Evolutionary conservation across 805 yeast species (phyloP).

Genomic region (Candida odintsovae): DNA sequence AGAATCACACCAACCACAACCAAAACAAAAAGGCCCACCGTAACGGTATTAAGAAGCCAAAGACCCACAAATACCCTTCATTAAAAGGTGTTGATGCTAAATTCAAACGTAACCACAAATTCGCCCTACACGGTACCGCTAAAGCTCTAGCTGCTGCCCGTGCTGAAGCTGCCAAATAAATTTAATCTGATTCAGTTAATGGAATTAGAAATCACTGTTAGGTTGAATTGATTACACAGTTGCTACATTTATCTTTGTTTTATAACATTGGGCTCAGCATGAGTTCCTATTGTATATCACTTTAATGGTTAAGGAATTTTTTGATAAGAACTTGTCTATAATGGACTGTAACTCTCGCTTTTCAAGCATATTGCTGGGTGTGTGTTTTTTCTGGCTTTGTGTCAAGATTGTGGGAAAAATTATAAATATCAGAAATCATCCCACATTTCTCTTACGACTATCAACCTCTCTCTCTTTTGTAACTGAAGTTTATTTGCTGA

Average conservation of each 20-base stretch:
- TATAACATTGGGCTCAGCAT: background rate
- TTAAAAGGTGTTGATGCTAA: conserved; percentile 98
- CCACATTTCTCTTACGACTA: background rate
- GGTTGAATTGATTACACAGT: background rate
- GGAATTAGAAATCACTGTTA: background rate
- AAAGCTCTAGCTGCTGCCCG: conserved; percentile 84
- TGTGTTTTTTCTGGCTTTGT: background rate
- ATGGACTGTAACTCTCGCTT: too few relatives aligned
- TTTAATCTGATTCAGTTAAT: background rate
- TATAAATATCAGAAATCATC: background rate
- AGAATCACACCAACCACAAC: conserved; percentile 99
- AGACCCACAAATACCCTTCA: conserved; percentile 96
- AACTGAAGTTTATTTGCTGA: background rate
- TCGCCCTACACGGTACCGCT: conserved; percentile 96
- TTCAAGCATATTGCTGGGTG: too few relatives aligned
- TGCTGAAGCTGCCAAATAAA: conserved; percentile 35
- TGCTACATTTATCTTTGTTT: background rate
- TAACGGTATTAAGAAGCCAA: conserved; percentile 99
- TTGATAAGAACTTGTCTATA: background rate
- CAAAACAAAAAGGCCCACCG: conserved; percentile 99
- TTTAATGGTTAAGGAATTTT: conserved; percentile 16
- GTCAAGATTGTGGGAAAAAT: background rate
- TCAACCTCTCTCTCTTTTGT: background rate
- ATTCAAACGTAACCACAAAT: conserved; percentile 99
- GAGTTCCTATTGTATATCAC: conserved; percentile 19